Conservation (phyloP, 2,329 filamentous ascomycete genomes). For the Monosporascus sp. region DNA sequence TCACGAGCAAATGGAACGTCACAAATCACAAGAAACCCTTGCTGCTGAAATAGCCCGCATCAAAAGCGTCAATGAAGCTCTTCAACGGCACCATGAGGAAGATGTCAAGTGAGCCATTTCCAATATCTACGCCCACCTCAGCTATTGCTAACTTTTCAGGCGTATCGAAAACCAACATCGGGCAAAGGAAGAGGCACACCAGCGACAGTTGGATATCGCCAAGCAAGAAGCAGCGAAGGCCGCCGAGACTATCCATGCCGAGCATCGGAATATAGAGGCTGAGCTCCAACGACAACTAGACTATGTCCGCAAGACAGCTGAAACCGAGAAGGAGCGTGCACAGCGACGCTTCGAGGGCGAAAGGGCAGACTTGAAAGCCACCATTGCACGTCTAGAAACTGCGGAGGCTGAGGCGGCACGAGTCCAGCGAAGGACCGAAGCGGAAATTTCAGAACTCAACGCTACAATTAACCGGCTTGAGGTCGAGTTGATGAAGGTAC, state of each 20-base stretch:
- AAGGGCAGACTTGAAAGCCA: constrained; percentile 27
- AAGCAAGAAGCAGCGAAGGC: constrained; percentile 19
- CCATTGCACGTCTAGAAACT: constrained; percentile 53
- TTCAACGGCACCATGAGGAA: constrained; percentile 65
- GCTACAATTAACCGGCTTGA: constrained; percentile 51
- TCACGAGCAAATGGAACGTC: constrained; percentile 70
- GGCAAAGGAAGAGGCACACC: constrained; percentile 37
- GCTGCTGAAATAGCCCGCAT: constrained; percentile 50
- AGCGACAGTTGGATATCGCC: constrained; percentile 18
- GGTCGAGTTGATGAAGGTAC: constrained; percentile 56
- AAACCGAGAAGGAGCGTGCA: constrained; percentile 24
- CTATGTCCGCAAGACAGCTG: constrained; percentile 38
- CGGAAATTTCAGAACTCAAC: constrained; percentile 26
- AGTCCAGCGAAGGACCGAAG: constrained; percentile 24
- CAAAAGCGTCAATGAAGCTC: constrained; percentile 62
- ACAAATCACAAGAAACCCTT: constrained; percentile 56
- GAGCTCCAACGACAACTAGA: constrained; percentile 37
- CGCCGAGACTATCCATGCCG: constrained; percentile 19
- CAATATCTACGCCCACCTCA: constrained; percentile 1
- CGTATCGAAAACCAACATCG: constrained; percentile 41
- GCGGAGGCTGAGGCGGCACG: constrained; percentile 25
- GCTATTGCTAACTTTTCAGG: constrained; percentile 20
- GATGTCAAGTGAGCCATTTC: constrained; percentile 49
- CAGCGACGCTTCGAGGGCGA: constrained; percentile 26
- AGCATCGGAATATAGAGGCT: constrained; percentile 29